These are phyloP conservation scores for Pythium monospermum DNA, from an alignment of 352 stramenopile genomes.

Conservation along the genomic window DNA sequence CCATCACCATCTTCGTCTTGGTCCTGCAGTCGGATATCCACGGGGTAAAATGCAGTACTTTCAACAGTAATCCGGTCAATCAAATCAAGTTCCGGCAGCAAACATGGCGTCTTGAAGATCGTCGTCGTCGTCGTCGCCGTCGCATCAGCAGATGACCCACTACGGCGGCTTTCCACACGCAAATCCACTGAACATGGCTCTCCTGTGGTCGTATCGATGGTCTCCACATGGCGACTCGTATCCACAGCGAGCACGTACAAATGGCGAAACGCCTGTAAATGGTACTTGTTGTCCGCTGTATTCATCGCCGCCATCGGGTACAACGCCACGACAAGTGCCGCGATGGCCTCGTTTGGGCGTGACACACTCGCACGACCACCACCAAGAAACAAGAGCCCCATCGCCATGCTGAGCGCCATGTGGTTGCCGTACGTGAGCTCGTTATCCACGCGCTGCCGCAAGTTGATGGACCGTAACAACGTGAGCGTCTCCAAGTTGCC, in stretches of 20 bases:
- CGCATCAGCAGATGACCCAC: neutral
- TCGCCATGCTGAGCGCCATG: slow-evolving; percentile 92
- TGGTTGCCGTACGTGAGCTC: slow-evolving; percentile 94
- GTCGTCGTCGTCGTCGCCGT: slow-evolving; percentile 16
- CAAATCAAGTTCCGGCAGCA: slow-evolving; percentile 57
- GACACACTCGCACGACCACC: slow-evolving; percentile 92
- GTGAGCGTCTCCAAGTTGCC: slow-evolving; percentile 92
- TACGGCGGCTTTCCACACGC: slow-evolving; percentile 31
- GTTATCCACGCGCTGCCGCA: slow-evolving; percentile 69
- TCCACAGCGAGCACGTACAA: slow-evolving; percentile 88
- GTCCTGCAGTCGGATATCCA: slow-evolving; percentile 47
- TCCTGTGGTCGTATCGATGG: slow-evolving; percentile 64
- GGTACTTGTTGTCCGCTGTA: slow-evolving; percentile 93
- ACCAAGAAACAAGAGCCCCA: slow-evolving; percentile 96
- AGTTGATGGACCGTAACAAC: slow-evolving; percentile 85
- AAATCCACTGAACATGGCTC: slow-evolving; percentile 42
- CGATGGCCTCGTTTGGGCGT: slow-evolving; percentile 87
- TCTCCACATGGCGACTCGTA: slow-evolving; percentile 59
- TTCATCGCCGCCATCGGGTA: slow-evolving; percentile 92
- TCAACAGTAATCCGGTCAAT: slow-evolving; percentile 55
- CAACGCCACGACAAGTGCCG: slow-evolving; percentile 91
- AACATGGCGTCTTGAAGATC: slow-evolving; percentile 55
- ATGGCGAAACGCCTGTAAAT: slow-evolving; percentile 87
- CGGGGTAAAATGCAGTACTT: slow-evolving; percentile 51
- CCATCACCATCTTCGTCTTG: slow-evolving; percentile 5